Evolutionary conservation across 2,329 filamentous ascomycete species (phyloP).

Genomic region (Fusarium veterinarium): DNA sequence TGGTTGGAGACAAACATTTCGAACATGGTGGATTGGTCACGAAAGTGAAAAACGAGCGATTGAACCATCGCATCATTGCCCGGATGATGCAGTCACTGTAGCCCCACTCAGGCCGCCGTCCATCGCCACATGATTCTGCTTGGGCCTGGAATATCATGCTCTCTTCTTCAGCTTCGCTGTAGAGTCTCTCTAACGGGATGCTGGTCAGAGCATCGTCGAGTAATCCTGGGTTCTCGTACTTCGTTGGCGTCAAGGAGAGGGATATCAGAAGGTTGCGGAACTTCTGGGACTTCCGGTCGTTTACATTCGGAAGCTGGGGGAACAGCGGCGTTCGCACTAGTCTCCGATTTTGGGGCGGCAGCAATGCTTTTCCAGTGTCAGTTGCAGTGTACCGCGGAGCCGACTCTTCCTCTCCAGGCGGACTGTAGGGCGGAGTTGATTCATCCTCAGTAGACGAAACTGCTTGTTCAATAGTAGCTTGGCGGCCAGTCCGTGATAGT

Average conservation of each 20-base stretch:
- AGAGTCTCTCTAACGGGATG: neutral
- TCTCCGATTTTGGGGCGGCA: neutral
- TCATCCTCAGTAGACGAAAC: neutral
- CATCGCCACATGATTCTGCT: neutral
- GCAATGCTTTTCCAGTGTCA: neutral
- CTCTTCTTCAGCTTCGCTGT: neutral
- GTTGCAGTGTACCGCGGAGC: fast-evolving
- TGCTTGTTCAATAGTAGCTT: neutral
- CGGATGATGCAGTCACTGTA: neutral
- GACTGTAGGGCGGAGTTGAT: neutral
- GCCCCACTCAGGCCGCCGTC: neutral
- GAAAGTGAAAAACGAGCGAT: neutral
- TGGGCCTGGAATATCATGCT: neutral
- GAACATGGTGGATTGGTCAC: neutral
- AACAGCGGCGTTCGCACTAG: neutral
- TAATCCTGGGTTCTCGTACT: neutral
- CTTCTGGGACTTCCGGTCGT: neutral
- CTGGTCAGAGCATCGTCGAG: neutral
- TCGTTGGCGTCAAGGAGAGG: neutral
- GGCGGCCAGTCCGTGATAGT: neutral
- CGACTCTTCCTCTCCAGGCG: fast-evolving
- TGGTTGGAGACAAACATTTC: fast-evolving
- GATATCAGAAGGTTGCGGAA: neutral
- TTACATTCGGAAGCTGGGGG: neutral
- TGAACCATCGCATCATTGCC: neutral